Evolutionary conservation across 257 asterid genomes (phyloP), one percentile per base, ranked within the genome.

Genomic region (Nicotiana sylvestris): DNA sequence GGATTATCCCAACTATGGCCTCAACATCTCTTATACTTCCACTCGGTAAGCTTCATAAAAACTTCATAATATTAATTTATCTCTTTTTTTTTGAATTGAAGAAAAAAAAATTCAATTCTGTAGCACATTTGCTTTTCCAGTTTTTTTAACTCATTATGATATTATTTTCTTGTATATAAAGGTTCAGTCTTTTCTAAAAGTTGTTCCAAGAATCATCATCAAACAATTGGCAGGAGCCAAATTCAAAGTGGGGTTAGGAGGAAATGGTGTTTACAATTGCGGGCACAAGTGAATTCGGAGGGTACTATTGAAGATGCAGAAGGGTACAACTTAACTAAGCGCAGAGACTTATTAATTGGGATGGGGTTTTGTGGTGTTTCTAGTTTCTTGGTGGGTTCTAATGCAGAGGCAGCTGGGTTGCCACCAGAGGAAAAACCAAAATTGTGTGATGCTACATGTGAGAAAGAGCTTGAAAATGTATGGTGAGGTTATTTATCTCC

Each of bases 401-500:
- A 81, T 82, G 87, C 90, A 55, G 89, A 87, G 77, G 98, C 97
- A 32, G 97, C 96, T 87, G 98, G 98, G 55, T 90, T 96, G 90
- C 98, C 99, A 51, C 98, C 93, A 1, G 98, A 96, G 85, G 93
- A 96, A 64, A 93, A 94, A 82, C 98, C 98, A 53, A 96, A 82
- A 88, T 89, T 93, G 53, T 96, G 99, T 30, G 98, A 96, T 25
- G 93, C 86, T 62, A 86, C 81, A 33, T 96, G 99, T 87, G 95
- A 85, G 90, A 94, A 94, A 89, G 97, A 93, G 97, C 95, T 93
- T 87, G 96, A 91, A 91, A 93, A 93, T 90, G 97, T 93, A 93
- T 88, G 96, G 96, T 90, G 96, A 93, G 94, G 85, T 84, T 86
- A 88, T 87, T 82, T 81, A 81, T 15, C 85, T 88, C 92, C 90